Evolutionary conservation across 352 stramenopile genomes (phyloP), one percentile per base, ranked within the genome.

Genomic region (Phytophthora pluvialis): DNA sequence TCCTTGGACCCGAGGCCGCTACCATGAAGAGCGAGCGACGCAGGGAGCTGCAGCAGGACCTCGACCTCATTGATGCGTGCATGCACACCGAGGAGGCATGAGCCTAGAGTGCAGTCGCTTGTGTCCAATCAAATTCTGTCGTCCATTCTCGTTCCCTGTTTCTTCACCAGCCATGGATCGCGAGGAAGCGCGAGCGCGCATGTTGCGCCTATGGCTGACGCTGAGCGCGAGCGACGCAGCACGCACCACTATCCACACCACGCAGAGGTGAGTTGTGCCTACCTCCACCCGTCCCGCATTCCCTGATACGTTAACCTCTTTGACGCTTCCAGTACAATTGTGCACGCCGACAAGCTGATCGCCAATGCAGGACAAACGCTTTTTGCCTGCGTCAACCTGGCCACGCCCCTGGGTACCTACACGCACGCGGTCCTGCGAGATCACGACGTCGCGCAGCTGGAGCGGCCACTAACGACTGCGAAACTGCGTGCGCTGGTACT

Each of bases 331-430:
- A 93, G 84, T 42, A 90, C 77, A 11, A 31, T 83, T 11, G 77
- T 89, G 35, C 59, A 70, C 16, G 75, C 81, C 0, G 70, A 78
- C 15, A 36, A 54, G 10, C 13, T 91, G 13, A 48, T 74, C 8
- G 36, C 72, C 12, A 95, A 93, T 44, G 81, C 66, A n/a, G 73
- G 73, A 3, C 86, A 94, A 53, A 88, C 73, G 38, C 75, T 94
- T 29, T 86, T 93, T 25, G 86, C 66, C 1, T 76, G 71, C 31
- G 71, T 64, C 15, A 76, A 85, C 49, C 72, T 95, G 10, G 51
- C 66, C 8, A 93, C 84, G 33, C 84, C 86, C 15, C 63, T 95
- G 6, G 86, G 86, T 2, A 81, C 64, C 16, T 94, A 93, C 54
- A 65, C 67, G 28, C 75, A 80, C 52, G 84, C 83, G 1, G 73